Evolutionary conservation across 169 alveolate genomes (phyloP).

Genomic region (Perkinsus chesapeaki): DNA sequence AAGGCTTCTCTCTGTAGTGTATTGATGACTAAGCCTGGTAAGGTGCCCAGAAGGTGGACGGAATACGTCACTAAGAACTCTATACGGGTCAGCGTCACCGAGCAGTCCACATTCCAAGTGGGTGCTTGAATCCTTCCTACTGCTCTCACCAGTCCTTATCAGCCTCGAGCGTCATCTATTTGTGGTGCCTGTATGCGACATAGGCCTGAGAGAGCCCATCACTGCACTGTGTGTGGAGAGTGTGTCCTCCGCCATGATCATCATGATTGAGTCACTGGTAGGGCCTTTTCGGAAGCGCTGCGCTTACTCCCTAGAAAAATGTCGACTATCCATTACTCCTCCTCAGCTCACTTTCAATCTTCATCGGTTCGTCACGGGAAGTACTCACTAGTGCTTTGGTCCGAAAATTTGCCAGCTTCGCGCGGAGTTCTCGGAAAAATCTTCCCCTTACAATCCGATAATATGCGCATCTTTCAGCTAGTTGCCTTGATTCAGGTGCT

Average conservation of each 20-base stretch:
- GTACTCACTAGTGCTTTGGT: too few species aligned
- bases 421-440: too few species aligned
- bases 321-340: too few species aligned
- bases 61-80: not conserved
- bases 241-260: constrained; percentile 30
- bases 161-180: not conserved
- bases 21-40: not conserved
- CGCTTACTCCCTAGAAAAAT: too few species aligned
- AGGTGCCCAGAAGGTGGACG: not conserved
- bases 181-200: not conserved
- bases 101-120: not conserved
- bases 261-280: constrained; percentile 16
- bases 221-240: constrained; percentile 15
- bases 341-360: too few species aligned
- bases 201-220: constrained; percentile 28
- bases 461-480: not conserved
- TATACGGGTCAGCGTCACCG: not conserved
- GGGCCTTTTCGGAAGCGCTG: too few species aligned
- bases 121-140: not conserved
- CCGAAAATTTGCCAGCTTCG: too few species aligned
- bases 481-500: not conserved
- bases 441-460: not conserved
- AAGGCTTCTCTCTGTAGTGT: not conserved
- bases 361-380: too few species aligned
- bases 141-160: not conserved